Evolutionary conservation across 2,329 filamentous ascomycete genomes (phyloP).

Genomic region (Aspergillus quadrilineatus): DNA sequence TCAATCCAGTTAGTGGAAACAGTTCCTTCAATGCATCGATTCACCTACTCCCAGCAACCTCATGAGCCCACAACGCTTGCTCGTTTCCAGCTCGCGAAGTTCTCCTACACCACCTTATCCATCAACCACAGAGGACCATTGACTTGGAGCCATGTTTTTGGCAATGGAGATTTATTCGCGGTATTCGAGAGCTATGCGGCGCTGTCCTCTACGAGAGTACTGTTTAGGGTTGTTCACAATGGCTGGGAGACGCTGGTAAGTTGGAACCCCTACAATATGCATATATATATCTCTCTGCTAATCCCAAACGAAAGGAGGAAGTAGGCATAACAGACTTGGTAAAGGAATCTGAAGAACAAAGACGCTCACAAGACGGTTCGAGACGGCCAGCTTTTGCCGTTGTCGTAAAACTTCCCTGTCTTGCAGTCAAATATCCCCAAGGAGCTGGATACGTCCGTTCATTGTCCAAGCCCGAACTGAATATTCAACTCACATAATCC

Average conservation of each 20-base stretch:
- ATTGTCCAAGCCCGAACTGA: not conserved
- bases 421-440: conserved; percentile 45
- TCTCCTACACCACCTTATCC: conserved; percentile 45
- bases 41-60: conserved; percentile 1
- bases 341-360: conserved; percentile 24
- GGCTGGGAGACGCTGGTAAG: conserved; percentile 38
- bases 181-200: conserved; percentile 34
- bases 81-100: conserved; percentile 40
- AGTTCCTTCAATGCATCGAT: conserved; percentile 15
- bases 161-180: conserved; percentile 36
- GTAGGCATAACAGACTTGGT: conserved; percentile 39
- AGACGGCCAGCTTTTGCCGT: conserved; percentile 38
- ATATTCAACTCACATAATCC: not conserved
- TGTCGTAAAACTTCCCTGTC: conserved; percentile 46
- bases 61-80: conserved; percentile 18
- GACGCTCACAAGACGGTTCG: conserved; percentile 19
- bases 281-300: not conserved
- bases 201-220: conserved; percentile 15
- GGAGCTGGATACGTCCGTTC: conserved; percentile 30
- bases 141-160: conserved; percentile 46
- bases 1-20: not conserved
- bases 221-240: conserved; percentile 38
- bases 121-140: conserved; percentile 39
- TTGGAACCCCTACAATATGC: no score
- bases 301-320: conserved; percentile 37